Percentiles rank a stretch among this genome's conserved stretches.
Evolutionary conservation across 768 basidiomycete genomes (phyloP).

Genomic region (Ramaria rubella): DNA sequence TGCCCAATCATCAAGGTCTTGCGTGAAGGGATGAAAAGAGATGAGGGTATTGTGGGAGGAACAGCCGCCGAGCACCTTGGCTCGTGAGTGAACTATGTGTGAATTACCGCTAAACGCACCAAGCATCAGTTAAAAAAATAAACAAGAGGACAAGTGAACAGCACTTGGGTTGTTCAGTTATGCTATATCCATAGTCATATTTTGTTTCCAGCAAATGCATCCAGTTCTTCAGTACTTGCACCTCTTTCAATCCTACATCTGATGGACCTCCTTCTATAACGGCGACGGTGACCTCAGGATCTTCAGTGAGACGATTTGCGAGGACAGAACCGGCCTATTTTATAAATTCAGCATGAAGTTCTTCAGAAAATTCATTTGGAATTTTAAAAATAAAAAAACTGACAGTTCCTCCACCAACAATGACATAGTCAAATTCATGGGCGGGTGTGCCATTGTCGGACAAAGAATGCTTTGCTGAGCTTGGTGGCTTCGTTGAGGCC

Average conservation of each 20-base stretch:
- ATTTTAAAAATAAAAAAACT: neutral
- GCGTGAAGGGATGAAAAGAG: neutral
- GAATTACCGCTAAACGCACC: neutral
- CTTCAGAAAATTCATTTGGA: neutral
- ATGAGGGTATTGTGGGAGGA: neutral
- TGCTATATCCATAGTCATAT: neutral
- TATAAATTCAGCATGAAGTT: neutral
- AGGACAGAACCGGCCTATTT: slow-evolving; percentile 14
- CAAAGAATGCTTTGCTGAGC: too few relatives aligned
- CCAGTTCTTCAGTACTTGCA: neutral
- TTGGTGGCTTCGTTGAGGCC: too few relatives aligned
- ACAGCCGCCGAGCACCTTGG: neutral
- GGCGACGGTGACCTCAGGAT: slow-evolving; percentile 10
- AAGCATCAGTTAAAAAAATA: neutral
- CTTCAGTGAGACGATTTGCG: slow-evolving; percentile 14
- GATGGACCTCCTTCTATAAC: slow-evolving; percentile 17
- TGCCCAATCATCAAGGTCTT: neutral
- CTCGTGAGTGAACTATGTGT: neutral
- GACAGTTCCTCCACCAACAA: neutral
- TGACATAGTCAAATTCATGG: slow-evolving; percentile 4
- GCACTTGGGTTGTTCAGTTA: neutral
- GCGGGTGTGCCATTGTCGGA: neutral
- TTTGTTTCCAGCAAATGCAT: neutral
- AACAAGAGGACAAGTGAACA: neutral
- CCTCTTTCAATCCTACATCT: neutral